Conservation (phyloP, 495 filamentous ascomycete species). For the Penicillium cosmopolitanum region DNA sequence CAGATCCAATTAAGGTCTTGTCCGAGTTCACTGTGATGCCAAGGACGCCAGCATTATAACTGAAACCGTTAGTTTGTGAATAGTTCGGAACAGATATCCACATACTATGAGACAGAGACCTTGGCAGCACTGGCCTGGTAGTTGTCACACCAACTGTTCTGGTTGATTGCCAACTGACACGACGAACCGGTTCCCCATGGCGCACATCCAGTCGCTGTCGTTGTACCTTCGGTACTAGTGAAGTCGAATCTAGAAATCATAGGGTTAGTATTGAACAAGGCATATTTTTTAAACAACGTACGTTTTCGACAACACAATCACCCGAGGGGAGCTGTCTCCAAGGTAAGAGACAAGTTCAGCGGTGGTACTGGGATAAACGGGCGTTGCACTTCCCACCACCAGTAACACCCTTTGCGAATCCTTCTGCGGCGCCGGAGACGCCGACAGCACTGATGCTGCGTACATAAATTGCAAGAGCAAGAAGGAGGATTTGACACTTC, state of each 20-base stretch:
- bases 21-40: conserved; percentile 50
- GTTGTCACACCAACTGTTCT: conserved; percentile 51
- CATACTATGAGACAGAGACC: conserved; percentile 43
- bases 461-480: background rate
- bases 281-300: background rate
- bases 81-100: background rate
- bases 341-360: conserved; percentile 49
- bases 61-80: background rate
- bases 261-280: background rate
- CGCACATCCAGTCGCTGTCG: conserved; percentile 47
- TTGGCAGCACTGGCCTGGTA: conserved; percentile 39
- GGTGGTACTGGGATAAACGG: conserved; percentile 41
- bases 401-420: conserved; percentile 45
- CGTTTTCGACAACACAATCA: conserved; percentile 42
- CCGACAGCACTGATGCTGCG: conserved; percentile 18
- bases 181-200: conserved; percentile 46
- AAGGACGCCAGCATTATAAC: conserved; percentile 45
- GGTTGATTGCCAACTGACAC: conserved; percentile 58
- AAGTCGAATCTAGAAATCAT: conserved; percentile 38
- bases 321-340: conserved; percentile 37
- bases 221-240: conserved; percentile 45
- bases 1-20: conserved; percentile 49
- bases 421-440: conserved; percentile 38
- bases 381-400: conserved; percentile 40
- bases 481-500: background rate